Evolutionary conservation across 129 eudicot genomes (phyloP).

Genomic region (Sambucus nigra): DNA sequence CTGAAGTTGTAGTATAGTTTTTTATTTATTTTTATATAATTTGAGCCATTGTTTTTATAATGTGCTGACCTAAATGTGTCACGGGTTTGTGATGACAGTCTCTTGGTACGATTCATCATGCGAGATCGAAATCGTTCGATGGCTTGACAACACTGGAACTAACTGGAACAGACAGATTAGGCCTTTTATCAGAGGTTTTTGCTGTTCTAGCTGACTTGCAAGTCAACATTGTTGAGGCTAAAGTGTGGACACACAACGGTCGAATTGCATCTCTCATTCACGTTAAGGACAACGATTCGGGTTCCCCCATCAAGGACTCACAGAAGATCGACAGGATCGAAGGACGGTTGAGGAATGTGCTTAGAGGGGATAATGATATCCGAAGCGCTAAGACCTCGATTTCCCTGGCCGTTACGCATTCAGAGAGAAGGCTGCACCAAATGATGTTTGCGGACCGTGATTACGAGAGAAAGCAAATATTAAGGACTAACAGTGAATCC

Average conservation of each 20-base stretch:
- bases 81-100: slow-evolving; percentile 32
- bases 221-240: slow-evolving; percentile 68
- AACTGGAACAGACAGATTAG: slow-evolving; percentile 79
- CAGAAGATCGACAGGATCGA: slow-evolving; percentile 45
- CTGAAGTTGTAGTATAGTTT: not conserved
- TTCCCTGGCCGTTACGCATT: slow-evolving; percentile 61
- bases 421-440: slow-evolving; percentile 90
- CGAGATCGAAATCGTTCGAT: slow-evolving; percentile 27
- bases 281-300: slow-evolving; percentile 62
- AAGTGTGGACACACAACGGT: slow-evolving; percentile 90
- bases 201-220: slow-evolving; percentile 63
- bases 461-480: slow-evolving; percentile 43
- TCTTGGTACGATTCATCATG: slow-evolving; percentile 52
- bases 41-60: no score
- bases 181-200: slow-evolving; percentile 77
- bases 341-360: slow-evolving; percentile 53
- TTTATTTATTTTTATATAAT: no score
- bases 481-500: slow-evolving; percentile 29
- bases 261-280: slow-evolving; percentile 72
- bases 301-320: slow-evolving; percentile 51
- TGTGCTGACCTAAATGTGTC: not conserved
- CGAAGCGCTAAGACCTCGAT: slow-evolving; percentile 66
- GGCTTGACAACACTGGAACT: slow-evolving; percentile 75
- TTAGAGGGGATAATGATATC: slow-evolving; percentile 77
- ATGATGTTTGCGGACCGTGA: slow-evolving; percentile 87